Conservation (phyloP, 345 rosid species). For the sweet orange (Citrus sinensis) region DVS_A1.0 CM039164.1:19370501-19371000, state of each 20-base stretch:
- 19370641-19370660: not conserved
- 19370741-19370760: not conserved
- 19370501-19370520: slow-evolving; percentile 88
- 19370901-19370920: not conserved
- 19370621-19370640: not conserved
- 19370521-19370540: slow-evolving; percentile 78
- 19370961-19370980: not conserved
- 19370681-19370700: not conserved
- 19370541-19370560: slow-evolving; percentile 7
- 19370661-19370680: not conserved
- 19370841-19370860: not conserved
- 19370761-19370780: too few relatives aligned
- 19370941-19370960: not conserved
- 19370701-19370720: too few relatives aligned
- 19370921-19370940: not conserved
- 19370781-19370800: not conserved
- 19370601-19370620: not conserved
- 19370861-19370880: not conserved
- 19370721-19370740: not conserved
- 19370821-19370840: not conserved
- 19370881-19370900: not conserved
- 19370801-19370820: not conserved
- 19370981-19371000: too few relatives aligned
- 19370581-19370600: not conserved
- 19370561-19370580: not conserved